Base-by-base conservation (phyloP, 202 grass and related monocot species). In the Digitaria exilis region DNA sequence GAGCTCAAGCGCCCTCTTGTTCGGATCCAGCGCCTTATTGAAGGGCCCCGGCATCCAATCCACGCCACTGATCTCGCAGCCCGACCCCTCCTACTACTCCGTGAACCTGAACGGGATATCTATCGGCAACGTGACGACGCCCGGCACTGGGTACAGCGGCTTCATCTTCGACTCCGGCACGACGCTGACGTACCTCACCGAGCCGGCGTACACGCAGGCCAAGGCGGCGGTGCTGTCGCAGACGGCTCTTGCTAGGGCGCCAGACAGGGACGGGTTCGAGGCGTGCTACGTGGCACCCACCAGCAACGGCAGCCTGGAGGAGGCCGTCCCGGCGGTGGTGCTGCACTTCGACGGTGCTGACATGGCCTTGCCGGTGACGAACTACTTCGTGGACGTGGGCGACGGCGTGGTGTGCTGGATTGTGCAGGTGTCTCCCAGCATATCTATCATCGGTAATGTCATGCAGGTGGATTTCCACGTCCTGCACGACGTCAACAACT, bases 1-100 rank as follows among this genome's bases (percentile, higher is more conserved):
- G 28, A 82, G 73, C 49, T 14, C 61, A 6, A 83, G 84, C 73
- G 19, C 83, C 59, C 71, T 90, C 28, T 60, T 78, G 7, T 75
- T 85, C 26, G 87, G 82, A 15, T 45, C 87, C 0, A 0, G 6
- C 8, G 64, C 59, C 4, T 24, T 34, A n/a, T 30, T 82, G 34
- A 45, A 42, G 0, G 29, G 64, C 15, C 1, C 4, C 24, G 45
- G 56, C 16, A 16, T 57, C 4, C 42, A 35, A 17, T 75, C 49
- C 9, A 84, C 80, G 10, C 73, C 18, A 21, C 28, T 84, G 12
- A 26, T 73, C 39, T 2, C 2, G 22, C 74, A 43, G 32, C 32
- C 32, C 3, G 32, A 34, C 32, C 32, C 32, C 2, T 16, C 19
- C 17, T 69, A 5, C 62, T 88, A 88, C 70, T n/a, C 13, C 42